These are phyloP conservation scores for Leishmania tarentolae DNA, from an alignment of 208 protist species.

Conservation along the genomic window DNA sequence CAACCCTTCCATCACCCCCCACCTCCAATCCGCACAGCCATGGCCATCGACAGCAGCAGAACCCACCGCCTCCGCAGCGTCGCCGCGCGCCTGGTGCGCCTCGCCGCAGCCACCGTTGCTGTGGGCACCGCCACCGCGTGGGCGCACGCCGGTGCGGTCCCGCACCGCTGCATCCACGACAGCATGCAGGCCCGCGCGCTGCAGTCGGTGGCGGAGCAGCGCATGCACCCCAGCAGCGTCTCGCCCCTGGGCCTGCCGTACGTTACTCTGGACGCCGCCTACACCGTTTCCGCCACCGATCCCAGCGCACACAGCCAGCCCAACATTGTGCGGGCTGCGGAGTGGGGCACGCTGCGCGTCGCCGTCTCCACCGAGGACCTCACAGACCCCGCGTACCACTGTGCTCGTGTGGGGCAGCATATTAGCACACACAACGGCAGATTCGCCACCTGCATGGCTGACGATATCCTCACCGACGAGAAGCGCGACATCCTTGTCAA, in stretches of 20 bases:
- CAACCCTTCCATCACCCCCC: background rate
- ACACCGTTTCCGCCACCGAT: background rate
- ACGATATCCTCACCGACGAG: conserved; percentile 38
- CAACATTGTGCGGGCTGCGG: background rate
- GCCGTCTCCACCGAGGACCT: conserved; percentile 40
- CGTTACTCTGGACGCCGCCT: background rate
- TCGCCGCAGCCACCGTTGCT: conserved; percentile 1
- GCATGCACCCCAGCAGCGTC: background rate
- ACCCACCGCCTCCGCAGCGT: conserved; percentile 19
- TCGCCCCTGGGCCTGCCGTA: conserved; percentile 11
- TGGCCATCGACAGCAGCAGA: background rate
- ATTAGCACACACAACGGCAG: conserved; percentile 28
- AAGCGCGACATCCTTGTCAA: conserved; percentile 38
- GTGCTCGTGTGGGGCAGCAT: conserved; percentile 25
- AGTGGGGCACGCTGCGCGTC: conserved; percentile 50
- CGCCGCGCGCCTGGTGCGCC: conserved; percentile 6
- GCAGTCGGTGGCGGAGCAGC: conserved; percentile 13
- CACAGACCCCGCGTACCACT: conserved; percentile 39
- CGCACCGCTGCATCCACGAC: conserved; percentile 24
- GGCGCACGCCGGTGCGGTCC: background rate
- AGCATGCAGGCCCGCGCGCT: conserved; percentile 20
- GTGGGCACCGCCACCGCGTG: background rate
- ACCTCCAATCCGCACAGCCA: background rate
- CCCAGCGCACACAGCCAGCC: background rate
- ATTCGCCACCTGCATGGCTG: conserved; percentile 22